phyloP scores from a whole-genome alignment of 495 filamentous ascomycete genomes.

The Penicillium angulare region DNA sequence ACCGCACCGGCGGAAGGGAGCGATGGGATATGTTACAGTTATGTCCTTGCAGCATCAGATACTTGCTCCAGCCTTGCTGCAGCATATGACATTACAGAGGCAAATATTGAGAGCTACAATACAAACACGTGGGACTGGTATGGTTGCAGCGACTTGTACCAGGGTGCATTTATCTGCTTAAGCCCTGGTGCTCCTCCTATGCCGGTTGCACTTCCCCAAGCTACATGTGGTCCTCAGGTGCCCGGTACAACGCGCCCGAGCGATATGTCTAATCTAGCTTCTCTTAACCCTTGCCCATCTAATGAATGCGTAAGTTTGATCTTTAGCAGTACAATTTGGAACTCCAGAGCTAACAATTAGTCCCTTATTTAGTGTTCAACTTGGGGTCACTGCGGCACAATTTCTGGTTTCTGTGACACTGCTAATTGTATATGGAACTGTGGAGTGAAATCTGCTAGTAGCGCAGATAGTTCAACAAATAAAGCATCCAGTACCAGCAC shows the following conservation, averaged over 20 bases:
- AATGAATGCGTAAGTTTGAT: constrained; percentile 17
- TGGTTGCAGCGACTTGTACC: constrained; percentile 4
- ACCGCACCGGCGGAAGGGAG: neutral
- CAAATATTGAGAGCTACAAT: constrained; percentile 16
- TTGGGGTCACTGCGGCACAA: constrained; percentile 7
- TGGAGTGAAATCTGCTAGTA: neutral
- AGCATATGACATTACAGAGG: constrained; percentile 1
- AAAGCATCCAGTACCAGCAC: neutral
- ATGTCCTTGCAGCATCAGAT: constrained; percentile 7
- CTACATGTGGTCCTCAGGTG: constrained; percentile 20
- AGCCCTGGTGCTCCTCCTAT: constrained; percentile 15
- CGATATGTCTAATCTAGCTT: constrained; percentile 10
- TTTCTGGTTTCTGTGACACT: neutral
- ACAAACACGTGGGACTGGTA: constrained; percentile 7
- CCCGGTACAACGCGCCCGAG: constrained; percentile 12
- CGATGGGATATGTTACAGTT: constrained; percentile 1
- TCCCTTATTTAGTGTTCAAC: constrained; percentile 3
- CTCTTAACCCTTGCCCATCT: constrained; percentile 12
- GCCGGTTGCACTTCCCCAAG: constrained; percentile 18
- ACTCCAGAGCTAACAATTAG: too few relatives aligned
- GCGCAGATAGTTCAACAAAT: neutral
- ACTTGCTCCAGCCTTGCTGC: constrained; percentile 7
- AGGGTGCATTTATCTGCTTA: constrained; percentile 14
- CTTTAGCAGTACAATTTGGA: too few relatives aligned
- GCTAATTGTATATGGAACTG: neutral